These are phyloP conservation scores for Mycena alexandri DNA, from an alignment of 768 basidiomycete genomes.

Conservation along the genomic window DNA sequence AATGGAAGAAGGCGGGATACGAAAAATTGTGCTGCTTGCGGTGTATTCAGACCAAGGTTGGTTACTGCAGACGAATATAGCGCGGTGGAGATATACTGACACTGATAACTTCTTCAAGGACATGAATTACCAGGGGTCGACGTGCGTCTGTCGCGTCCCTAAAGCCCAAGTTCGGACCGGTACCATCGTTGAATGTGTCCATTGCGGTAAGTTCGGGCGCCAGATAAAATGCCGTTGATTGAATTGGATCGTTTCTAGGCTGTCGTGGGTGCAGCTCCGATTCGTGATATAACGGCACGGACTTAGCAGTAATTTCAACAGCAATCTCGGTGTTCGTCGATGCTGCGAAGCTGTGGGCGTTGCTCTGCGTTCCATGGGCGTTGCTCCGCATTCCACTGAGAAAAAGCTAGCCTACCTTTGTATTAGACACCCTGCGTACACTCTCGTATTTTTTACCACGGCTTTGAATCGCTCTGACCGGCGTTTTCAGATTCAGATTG, in stretches of 20 bases:
- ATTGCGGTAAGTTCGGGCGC: conserved; percentile 81
- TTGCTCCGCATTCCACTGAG: neutral
- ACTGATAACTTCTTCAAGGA: conserved; percentile 64
- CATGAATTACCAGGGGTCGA: conserved; percentile 99
- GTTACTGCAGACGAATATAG: conserved; percentile 26
- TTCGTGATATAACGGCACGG: conserved; percentile 56
- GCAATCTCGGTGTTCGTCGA: neutral
- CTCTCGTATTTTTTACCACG: neutral
- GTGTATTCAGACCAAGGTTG: conserved; percentile 93
- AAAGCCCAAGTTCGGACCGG: conserved; percentile 92
- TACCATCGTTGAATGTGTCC: conserved; percentile 95
- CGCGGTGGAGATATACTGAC: neutral
- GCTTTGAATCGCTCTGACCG: too few relatives aligned
- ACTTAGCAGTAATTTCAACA: neutral
- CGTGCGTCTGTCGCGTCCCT: conserved; percentile 97
- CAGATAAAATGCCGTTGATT: conserved; percentile 30
- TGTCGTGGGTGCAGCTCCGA: conserved; percentile 94
- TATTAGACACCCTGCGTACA: conserved; percentile 1
- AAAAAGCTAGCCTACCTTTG: conserved; percentile 2
- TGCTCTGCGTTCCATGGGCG: neutral
- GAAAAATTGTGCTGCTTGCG: conserved; percentile 98
- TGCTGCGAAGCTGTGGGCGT: neutral
- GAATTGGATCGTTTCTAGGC: conserved; percentile 57
- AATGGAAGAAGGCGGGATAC: conserved; percentile 99
- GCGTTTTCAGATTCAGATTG: neutral